Percentiles rank a stretch among this genome's conserved stretches.
Evolutionary conservation across 345 rosid genomes (phyloP).

Genomic region (Citrus reticulata): DNA sequence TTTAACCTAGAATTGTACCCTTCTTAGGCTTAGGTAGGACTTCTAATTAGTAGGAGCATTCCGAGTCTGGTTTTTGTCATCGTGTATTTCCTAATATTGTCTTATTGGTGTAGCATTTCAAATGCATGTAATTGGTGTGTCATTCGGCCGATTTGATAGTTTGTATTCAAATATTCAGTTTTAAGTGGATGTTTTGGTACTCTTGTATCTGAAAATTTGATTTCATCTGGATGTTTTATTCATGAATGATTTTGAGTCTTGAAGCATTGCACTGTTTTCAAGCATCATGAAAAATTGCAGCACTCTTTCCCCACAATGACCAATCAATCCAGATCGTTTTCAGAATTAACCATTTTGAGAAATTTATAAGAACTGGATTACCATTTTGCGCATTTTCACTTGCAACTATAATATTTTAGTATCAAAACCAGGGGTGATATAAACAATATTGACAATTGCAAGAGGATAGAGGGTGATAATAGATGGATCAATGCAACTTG

Average conservation of each 20-base stretch:
- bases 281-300: neutral
- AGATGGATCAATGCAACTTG: neutral
- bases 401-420: neutral
- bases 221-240: conserved; percentile 14
- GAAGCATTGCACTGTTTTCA: neutral
- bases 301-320: neutral
- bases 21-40: conserved; percentile 29
- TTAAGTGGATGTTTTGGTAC: conserved; percentile 11
- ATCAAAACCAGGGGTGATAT: too few species aligned
- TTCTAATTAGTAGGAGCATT: conserved; percentile 19
- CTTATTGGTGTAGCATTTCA: conserved; percentile 15
- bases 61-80: conserved; percentile 10
- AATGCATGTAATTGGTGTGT: conserved; percentile 23
- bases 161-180: neutral
- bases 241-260: neutral
- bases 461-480: neutral
- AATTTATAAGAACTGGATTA: neutral
- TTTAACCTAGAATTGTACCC: conserved; percentile 20
- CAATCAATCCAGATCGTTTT: neutral
- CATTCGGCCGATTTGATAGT: conserved; percentile 18
- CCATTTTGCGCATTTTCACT: neutral
- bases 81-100: conserved; percentile 18
- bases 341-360: neutral
- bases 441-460: neutral
- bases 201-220: conserved; percentile 13